These are phyloP conservation scores for Stagonosporopsis vannaccii DNA, from an alignment of 2,329 filamentous ascomycete genomes.

Conservation along the genomic window DNA sequence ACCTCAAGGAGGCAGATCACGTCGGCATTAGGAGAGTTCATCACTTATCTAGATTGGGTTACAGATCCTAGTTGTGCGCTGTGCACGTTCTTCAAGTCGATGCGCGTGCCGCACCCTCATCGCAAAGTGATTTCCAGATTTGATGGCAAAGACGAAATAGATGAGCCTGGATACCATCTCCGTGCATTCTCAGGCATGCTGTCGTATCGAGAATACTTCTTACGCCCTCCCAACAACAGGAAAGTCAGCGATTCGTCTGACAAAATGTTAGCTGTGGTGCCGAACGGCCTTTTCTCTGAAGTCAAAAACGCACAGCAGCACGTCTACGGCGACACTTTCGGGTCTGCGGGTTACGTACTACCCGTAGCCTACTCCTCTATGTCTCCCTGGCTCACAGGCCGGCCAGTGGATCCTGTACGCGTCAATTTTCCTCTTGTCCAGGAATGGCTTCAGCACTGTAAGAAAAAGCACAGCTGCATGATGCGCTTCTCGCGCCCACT, in stretches of 20 bases:
- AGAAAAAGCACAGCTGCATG: slow-evolving; percentile 2
- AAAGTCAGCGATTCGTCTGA: not conserved
- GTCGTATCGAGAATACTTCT: slow-evolving; percentile 1
- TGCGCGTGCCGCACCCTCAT: not conserved
- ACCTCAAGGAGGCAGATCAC: not conserved
- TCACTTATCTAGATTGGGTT: not conserved
- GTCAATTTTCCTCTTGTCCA: not conserved
- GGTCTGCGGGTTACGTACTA: slow-evolving; percentile 1
- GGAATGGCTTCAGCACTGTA: slow-evolving; percentile 2
- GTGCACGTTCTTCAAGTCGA: not conserved
- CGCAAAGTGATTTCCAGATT: no score
- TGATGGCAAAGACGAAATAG: no score
- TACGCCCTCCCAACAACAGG: not conserved
- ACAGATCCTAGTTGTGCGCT: not conserved
- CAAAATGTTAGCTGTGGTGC: slow-evolving; percentile 1
- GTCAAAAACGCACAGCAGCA: not conserved
- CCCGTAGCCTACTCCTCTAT: slow-evolving; percentile 1
- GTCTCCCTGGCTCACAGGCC: slow-evolving; percentile 1
- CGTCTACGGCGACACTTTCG: not conserved
- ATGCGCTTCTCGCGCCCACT: slow-evolving; percentile 1
- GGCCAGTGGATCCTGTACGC: not conserved
- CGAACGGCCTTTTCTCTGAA: not conserved
- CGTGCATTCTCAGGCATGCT: not conserved
- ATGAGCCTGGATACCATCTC: not conserved
- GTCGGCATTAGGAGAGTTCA: not conserved